Base-by-base conservation (phyloP, 805 yeast species). In the Helenozyma baotianmanensis region DNA sequence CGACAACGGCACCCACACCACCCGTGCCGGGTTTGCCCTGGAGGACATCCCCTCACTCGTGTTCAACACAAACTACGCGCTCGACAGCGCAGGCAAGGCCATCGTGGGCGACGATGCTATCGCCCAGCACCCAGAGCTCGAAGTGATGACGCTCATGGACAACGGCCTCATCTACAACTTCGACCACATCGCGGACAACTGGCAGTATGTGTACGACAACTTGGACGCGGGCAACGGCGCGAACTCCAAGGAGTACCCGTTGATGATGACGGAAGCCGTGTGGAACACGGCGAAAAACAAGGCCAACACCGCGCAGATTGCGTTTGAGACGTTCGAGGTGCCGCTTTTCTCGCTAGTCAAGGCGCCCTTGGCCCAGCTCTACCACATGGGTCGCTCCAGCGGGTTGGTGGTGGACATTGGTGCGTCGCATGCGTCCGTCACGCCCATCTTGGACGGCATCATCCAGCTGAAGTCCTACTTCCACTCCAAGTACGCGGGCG, bases 371-470 rank as follows among this genome's bases (percentile, higher is more conserved):
- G 83, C 90, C 22, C 80, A 79, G 29, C 74, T 85, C 3, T 81
- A 82, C 53, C 80, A 88, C n/a, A 67, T 79, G 43, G 90, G 94
- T 2, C 78, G 79, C 50, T 72, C 84, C 16, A 80, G 82, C 9
- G 87, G 90, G 4, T 65, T 89, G 38, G 85, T 88, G 7, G 71
- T 88, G 16, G 96, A 89, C 53, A 59, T 88, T 27, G 96, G 96
- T 2, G 69, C 83, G 8, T 68, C 81, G 3, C 73, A 76, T 4
- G 70, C 81, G 12, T 70, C 80, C 21, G 84, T 86, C 8, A 82
- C 92, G 0, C 94, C 95, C 8, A 73, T 86, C 13, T 60, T 76
- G 40, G 88, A 83, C 48, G 96, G 95, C 23, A 71, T 74, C 11
- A 73, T 86, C 32, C 71, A 82, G 33, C 61, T 70, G 42, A 82